These are phyloP conservation scores for Mycena filopes DNA, from an alignment of 768 basidiomycete species.

Conservation along the genomic window DNA sequence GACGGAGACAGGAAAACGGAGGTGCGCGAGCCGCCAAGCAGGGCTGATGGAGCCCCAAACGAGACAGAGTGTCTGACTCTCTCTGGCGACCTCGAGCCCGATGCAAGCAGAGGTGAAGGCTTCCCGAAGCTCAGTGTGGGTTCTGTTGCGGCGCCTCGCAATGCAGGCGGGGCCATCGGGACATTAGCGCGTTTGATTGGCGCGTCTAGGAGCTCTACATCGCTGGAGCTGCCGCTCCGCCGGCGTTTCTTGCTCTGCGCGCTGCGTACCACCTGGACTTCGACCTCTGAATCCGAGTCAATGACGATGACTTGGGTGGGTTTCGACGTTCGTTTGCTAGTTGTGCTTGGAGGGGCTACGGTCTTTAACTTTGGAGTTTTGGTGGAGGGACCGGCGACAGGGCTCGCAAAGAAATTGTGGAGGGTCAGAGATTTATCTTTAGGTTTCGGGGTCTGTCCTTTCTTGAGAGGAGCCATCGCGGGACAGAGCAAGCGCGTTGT, in stretches of 20 bases:
- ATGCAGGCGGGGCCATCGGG: not conserved
- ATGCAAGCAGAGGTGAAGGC: conserved; percentile 17
- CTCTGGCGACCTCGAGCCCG: not conserved
- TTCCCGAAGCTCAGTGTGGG: conserved; percentile 23
- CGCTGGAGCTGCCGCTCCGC: conserved; percentile 37
- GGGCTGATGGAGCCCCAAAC: conserved; percentile 35
- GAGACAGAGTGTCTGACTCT: conserved; percentile 1
- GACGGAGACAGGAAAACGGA: too few relatives aligned
- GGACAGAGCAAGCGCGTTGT: too few relatives aligned
- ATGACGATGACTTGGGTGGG: conserved; percentile 65
- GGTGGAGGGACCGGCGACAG: conserved; percentile 11
- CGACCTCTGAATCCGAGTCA: conserved; percentile 68
- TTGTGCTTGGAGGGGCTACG: not conserved
- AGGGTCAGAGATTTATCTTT: conserved; percentile 23
- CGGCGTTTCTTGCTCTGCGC: conserved; percentile 35
- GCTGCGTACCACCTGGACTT: conserved; percentile 12
- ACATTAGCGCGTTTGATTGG: conserved; percentile 23
- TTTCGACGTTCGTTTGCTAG: conserved; percentile 1
- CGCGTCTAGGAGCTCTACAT: conserved; percentile 30
- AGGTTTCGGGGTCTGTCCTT: conserved; percentile 2
- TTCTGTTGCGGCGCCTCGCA: not conserved
- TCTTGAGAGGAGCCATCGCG: conserved; percentile 29
- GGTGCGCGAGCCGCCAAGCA: conserved; percentile 24
- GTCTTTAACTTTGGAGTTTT: not conserved
- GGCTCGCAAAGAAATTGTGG: conserved; percentile 30